Evolutionary conservation across 257 asterid species (phyloP).

Genomic region (Gentiana macrophylla): DNA sequence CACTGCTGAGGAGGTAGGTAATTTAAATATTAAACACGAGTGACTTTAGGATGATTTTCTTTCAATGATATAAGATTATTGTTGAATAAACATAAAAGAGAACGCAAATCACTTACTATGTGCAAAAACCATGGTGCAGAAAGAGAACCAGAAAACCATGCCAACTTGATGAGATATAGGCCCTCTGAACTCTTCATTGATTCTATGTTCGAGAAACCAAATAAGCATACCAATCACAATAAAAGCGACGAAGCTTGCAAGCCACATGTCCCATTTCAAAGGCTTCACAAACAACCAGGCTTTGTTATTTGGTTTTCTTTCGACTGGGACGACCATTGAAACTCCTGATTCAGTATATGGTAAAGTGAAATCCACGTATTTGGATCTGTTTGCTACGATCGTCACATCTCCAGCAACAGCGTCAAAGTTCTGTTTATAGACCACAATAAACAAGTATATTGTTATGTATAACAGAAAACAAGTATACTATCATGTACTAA

Average conservation of each 20-base stretch:
- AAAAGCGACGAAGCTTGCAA: slow-evolving; percentile 21
- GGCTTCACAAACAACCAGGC: slow-evolving; percentile 32
- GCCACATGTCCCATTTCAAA: slow-evolving; percentile 22
- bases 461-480: too few species aligned
- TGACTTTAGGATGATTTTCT: too few species aligned
- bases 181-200: slow-evolving; percentile 30
- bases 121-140: slow-evolving; percentile 34
- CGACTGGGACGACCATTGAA: slow-evolving; percentile 15
- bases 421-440: slow-evolving; percentile 18
- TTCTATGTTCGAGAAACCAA: slow-evolving; percentile 37
- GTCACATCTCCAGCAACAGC: slow-evolving; percentile 40
- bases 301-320: slow-evolving; percentile 10
- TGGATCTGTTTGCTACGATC: slow-evolving; percentile 29
- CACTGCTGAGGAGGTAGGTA: too few species aligned
- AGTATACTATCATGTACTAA: too few species aligned
- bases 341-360: slow-evolving; percentile 36
- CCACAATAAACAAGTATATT: too few species aligned
- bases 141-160: slow-evolving; percentile 30
- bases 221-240: slow-evolving; percentile 22
- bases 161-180: slow-evolving; percentile 32
- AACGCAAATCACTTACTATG: slow-evolving; percentile 17
- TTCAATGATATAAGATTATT: too few species aligned
- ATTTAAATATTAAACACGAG: too few species aligned
- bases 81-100: neutral
- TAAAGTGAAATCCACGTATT: slow-evolving; percentile 32